Percentiles rank a stretch among this genome's conserved stretches.
phyloP scores from a whole-genome alignment of 78 protist species.

The Cavenderia fasciculata region DNA sequence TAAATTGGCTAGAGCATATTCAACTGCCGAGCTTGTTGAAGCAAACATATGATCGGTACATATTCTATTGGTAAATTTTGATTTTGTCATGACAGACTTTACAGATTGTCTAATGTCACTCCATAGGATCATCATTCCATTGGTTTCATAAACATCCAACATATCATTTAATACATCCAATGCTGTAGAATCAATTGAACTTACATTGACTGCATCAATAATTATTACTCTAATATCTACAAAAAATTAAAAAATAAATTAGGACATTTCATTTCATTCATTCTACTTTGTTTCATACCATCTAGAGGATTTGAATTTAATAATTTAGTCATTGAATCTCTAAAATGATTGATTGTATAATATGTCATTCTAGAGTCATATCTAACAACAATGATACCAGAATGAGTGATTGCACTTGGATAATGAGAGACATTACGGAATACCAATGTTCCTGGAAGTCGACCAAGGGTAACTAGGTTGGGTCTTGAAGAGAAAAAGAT shows the following conservation, averaged over 20 bases:
- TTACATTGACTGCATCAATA: conserved; percentile 49
- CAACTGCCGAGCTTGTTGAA: conserved; percentile 44
- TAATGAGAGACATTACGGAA: conserved; percentile 61
- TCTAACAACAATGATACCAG: conserved; percentile 53
- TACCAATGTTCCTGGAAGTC: conserved; percentile 62
- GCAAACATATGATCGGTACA: conserved; percentile 27
- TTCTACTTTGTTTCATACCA: no score
- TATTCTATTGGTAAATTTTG: conserved; percentile 21
- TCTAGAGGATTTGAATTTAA: no score
- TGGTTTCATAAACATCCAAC: conserved; percentile 20
- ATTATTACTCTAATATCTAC: neutral
- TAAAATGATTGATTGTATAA: conserved; percentile 63
- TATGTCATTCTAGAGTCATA: conserved; percentile 69
- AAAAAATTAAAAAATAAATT: no score
- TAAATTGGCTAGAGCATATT: conserved; percentile 36
- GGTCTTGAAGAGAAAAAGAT: conserved; percentile 76
- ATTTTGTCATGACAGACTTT: conserved; percentile 6
- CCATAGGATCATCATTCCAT: conserved; percentile 19
- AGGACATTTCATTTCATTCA: no score
- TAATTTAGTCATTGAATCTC: conserved; percentile 24
- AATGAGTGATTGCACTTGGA: conserved; percentile 30
- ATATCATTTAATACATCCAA: conserved; percentile 66
- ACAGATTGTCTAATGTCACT: conserved; percentile 20
- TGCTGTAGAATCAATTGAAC: conserved; percentile 62
- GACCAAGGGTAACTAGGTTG: conserved; percentile 45